phyloP scores from a whole-genome alignment of 225 moss, liverwort and hornwort species.

The Climacium dendroides region DNA sequence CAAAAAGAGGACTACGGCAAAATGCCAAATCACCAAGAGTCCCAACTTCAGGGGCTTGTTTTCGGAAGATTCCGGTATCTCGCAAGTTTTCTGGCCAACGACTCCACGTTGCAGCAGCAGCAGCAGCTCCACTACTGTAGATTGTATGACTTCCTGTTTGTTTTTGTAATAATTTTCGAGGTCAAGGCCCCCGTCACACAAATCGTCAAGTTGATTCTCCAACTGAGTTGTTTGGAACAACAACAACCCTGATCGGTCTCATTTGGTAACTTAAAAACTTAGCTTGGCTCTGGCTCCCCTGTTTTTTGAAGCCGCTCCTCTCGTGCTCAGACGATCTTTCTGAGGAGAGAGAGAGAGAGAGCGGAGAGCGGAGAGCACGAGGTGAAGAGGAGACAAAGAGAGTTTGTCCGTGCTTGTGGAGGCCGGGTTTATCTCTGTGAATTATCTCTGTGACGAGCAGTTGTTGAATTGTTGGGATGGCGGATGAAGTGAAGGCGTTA shows the following conservation, averaged over 20 bases:
- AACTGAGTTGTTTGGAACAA: background rate
- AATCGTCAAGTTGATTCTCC: background rate
- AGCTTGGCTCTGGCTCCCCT: no score
- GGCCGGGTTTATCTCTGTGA: background rate
- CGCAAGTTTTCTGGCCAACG: background rate
- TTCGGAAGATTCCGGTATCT: background rate
- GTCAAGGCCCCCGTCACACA: background rate
- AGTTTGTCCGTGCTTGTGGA: background rate
- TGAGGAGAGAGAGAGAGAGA: background rate
- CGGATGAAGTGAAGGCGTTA: slow-evolving; percentile 50
- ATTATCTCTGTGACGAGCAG: background rate
- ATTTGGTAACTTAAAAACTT: background rate
- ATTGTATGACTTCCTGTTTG: background rate
- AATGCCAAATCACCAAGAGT: background rate
- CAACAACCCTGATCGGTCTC: background rate
- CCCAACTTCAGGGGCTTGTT: background rate
- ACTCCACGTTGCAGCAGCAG: background rate
- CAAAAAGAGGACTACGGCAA: no score
- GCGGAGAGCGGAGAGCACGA: background rate
- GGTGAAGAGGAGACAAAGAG: background rate
- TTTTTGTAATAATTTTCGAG: background rate
- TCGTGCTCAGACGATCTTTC: background rate
- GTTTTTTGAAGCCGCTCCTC: background rate
- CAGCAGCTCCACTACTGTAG: background rate
- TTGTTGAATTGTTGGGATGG: slow-evolving; percentile 17